phyloP scores from a whole-genome alignment of 2,329 filamentous ascomycete genomes.

The Sclerotinia glacialis region DNA sequence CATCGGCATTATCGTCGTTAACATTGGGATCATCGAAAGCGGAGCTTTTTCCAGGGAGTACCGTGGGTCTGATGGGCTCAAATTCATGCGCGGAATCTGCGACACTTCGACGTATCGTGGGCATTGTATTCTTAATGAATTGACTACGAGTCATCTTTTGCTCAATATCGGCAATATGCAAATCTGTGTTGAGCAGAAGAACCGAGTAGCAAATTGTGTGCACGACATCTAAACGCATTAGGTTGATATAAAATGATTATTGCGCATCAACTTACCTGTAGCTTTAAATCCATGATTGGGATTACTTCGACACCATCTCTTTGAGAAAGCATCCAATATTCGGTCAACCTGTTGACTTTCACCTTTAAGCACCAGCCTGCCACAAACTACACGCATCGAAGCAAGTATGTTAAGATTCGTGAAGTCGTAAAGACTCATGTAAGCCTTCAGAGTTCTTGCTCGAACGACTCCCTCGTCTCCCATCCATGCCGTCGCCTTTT shows the following conservation, averaged over 20 bases:
- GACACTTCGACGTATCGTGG: slow-evolving; percentile 76
- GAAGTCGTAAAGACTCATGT: slow-evolving; percentile 93
- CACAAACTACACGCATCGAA: slow-evolving; percentile 77
- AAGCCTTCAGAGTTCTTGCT: slow-evolving; percentile 64
- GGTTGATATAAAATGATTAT: slow-evolving; percentile 1
- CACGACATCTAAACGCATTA: slow-evolving; percentile 67
- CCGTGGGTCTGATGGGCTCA: slow-evolving; percentile 50
- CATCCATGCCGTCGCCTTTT: slow-evolving; percentile 75
- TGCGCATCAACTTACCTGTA: slow-evolving; percentile 56
- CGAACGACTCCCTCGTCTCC: slow-evolving; percentile 67
- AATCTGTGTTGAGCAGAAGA: slow-evolving; percentile 90
- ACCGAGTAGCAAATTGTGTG: slow-evolving; percentile 97
- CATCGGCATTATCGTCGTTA: slow-evolving; percentile 25
- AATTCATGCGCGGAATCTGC: slow-evolving; percentile 70
- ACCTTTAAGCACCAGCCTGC: slow-evolving; percentile 75
- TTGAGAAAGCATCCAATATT: slow-evolving; percentile 84
- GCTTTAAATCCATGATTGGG: slow-evolving; percentile 89
- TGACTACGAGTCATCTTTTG: slow-evolving; percentile 93
- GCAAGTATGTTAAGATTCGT: slow-evolving; percentile 73
- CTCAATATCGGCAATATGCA: slow-evolving; percentile 92
- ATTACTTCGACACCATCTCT: slow-evolving; percentile 92
- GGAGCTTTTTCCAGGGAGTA: slow-evolving; percentile 45
- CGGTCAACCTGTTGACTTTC: slow-evolving; percentile 97
- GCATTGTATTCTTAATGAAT: slow-evolving; percentile 95
- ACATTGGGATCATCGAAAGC: slow-evolving; percentile 29